These are phyloP conservation scores for Sugiyamaella novakii DNA, from an alignment of 1,139 yeast genomes.

Conservation along the genomic window DNA sequence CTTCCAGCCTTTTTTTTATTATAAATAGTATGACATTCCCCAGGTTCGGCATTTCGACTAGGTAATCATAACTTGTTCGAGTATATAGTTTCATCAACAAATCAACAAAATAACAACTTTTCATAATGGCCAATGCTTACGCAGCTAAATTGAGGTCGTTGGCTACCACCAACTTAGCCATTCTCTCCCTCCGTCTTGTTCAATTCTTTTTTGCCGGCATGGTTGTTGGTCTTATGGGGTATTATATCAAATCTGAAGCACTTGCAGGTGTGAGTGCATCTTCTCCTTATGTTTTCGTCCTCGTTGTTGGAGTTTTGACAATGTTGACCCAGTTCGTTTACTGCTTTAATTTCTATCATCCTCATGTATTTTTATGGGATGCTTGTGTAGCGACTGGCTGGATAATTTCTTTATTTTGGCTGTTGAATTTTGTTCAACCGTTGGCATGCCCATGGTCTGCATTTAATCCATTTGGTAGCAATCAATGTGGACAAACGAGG, in stretches of 20 bases:
- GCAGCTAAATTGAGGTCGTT: slow-evolving; percentile 28
- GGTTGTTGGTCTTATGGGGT: slow-evolving; percentile 38
- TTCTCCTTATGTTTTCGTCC: slow-evolving; percentile 36
- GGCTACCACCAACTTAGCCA: slow-evolving; percentile 38
- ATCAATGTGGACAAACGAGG: slow-evolving; percentile 38
- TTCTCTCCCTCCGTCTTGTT: slow-evolving; percentile 36
- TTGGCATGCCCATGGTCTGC: slow-evolving; percentile 38
- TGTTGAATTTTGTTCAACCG: slow-evolving; percentile 34
- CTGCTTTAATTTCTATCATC: slow-evolving; percentile 36
- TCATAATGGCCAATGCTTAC: slow-evolving; percentile 23
- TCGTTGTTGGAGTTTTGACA: slow-evolving; percentile 35
- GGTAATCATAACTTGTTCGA: no score
- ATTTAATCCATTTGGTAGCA: slow-evolving; percentile 40
- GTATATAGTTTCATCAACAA: no score
- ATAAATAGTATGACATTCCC: no score
- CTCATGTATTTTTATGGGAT: slow-evolving; percentile 36
- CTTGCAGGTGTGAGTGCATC: slow-evolving; percentile 31
- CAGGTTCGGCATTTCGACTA: slow-evolving; percentile 1
- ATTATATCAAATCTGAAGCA: slow-evolving; percentile 34
- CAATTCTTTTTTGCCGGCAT: slow-evolving; percentile 42
- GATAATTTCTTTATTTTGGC: slow-evolving; percentile 39
- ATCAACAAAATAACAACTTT: neutral
- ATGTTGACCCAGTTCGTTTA: slow-evolving; percentile 39
- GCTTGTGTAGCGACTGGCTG: slow-evolving; percentile 34
- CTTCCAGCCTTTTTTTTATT: no score